phyloP scores from a whole-genome alignment of 192 early-diverging fungal species.

The Backusella psychrophila region DNA sequence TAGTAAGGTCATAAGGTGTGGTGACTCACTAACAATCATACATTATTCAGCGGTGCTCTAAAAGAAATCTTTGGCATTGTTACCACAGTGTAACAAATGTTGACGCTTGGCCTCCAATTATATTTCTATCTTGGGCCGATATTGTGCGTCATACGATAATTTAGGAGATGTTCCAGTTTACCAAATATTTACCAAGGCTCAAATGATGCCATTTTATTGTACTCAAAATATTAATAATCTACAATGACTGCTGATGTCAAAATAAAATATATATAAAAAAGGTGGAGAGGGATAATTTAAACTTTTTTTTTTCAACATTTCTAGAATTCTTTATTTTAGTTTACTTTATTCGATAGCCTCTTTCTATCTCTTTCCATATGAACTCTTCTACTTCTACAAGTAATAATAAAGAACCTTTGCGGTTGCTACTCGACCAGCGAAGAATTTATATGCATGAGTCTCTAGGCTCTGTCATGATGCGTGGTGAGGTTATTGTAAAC shows the following conservation, averaged over 20 bases:
- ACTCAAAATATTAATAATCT: neutral
- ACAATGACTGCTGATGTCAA: neutral
- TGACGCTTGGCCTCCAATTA: neutral
- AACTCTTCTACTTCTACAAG: neutral
- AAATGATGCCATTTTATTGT: neutral
- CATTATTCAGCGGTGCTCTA: neutral
- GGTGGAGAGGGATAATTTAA: neutral
- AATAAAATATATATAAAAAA: neutral
- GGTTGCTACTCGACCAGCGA: conserved; percentile 15
- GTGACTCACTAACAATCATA: conserved; percentile 4
- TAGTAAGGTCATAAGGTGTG: neutral
- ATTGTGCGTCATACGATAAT: neutral
- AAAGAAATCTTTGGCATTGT: neutral
- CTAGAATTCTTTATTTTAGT: neutral
- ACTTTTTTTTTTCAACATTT: neutral
- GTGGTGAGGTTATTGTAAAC: conserved; percentile 28
- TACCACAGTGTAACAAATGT: neutral
- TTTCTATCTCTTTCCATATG: neutral
- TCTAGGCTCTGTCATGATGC: conserved; percentile 20
- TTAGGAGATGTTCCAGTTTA: neutral
- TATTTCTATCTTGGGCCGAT: neutral
- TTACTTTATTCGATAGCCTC: neutral
- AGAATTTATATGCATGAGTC: conserved; percentile 21
- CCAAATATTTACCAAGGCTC: neutral
- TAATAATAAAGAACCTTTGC: conserved; percentile 13